Base-by-base conservation (phyloP, 164 flowering plant species). In the Vitis rotundifolia region DNA sequence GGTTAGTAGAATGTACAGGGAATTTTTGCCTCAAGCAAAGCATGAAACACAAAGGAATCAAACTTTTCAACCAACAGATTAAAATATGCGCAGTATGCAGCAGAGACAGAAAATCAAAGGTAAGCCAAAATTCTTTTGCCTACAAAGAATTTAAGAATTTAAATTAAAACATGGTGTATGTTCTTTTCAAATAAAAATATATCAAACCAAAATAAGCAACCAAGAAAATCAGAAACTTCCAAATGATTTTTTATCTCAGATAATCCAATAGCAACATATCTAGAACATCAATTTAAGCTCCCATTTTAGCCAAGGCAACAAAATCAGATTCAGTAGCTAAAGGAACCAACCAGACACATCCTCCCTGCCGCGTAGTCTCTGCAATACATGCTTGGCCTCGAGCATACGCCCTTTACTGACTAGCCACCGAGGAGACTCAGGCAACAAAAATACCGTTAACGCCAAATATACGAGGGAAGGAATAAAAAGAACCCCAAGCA, bases 401-500 rank as follows among this genome's bases (percentile, higher is more conserved):
- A 63, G 63, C 89, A 87, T 84, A 49, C 77, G 74, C 6, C 91
- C 91, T 73, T 87, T 87, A 71, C 89, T 87, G 26, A 87, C 91
- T 54, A 87, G 89, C 91, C 91, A 87, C 56, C 91, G 68, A 10
- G 91, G 91, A 58, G 91, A 85, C 76, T 87, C 91, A 3, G 89
- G 91, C 77, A 87, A 71, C 71, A 73, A 85, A 53, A 82, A 74
- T 12, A 84, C 61, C 10, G 84, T 72, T 29, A 87, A 61, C 0
- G 18, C 70, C 64, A 82, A 76, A 71, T 81, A 85, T 37, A 84
- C 9, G 19, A 82, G 60, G 14, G 91, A 85, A 3, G 87, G 87
- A 65, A 78, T 47, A 28, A 74, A 79, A 70, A 85, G 85, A 68
- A 85, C 77, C 15, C 87, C 91, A 56, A 87, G 86, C 87, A 87